Evolutionary conservation across 2,329 filamentous ascomycete species (phyloP), one percentile per base, ranked within the genome.

Genomic region (Aspergillus carbonarius): DNA sequence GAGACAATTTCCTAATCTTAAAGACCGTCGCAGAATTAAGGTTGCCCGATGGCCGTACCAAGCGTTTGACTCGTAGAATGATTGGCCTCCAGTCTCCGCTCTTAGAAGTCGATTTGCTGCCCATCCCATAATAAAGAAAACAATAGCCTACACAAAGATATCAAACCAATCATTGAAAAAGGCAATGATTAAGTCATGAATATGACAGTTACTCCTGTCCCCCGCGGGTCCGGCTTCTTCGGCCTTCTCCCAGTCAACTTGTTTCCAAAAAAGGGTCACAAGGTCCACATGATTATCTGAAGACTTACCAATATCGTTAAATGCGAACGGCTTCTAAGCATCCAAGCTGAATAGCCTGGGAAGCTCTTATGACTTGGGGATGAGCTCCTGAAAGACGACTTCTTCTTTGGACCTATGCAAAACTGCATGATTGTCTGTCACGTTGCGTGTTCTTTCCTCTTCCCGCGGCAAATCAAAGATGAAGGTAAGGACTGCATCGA

Each of bases 401-500:
- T 69, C 5, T 75, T 76, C 57, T 57, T 59, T 4, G 50, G 63
- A 6, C 66, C 72, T 15, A 66, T 72, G 44, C 51, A 63, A 35
- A 70, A 68, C 48, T 72, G 71, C 47, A 54, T 63, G 5, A 66
- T 70, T 2, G 69, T 76, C 13, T 67, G 73, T 54, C 74, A 75
- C 37, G 66, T 75, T 17, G 74, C 73, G 0, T 72, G 73, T 8
- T 74, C 73, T 1, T 75, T 76, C 35, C 60, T 70, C 9, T 59
- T 68, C 37, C 60, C 66, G 2, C 60, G 66, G 18, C 60, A 65
- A 47, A 69, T 71, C 52, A 64, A 60, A 17, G 64, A 70, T 20
- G 67, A 66, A 2, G 47, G 66, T 34, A 66, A 63, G 18, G 64
- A 70, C n/a, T 60, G 65, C 34, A 65, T 71, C 25, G 62, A 68